These are phyloP conservation scores for Ascocoryne sarcoides DNA, from an alignment of 2,329 filamentous ascomycete species.

Conservation along the genomic window DNA sequence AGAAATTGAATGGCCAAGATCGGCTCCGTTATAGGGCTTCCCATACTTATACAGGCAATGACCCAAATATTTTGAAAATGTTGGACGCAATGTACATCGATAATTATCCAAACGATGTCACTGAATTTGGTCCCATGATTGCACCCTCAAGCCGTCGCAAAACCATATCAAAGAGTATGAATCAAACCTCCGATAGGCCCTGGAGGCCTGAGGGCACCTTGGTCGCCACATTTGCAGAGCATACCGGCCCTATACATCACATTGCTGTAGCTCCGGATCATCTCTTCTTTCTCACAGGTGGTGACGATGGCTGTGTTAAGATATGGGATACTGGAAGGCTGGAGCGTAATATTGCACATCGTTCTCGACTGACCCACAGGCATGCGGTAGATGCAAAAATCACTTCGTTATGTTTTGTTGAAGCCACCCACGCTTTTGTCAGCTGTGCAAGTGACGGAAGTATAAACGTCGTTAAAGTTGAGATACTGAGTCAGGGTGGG, in stretches of 20 bases:
- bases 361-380: slow-evolving; percentile 76
- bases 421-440: slow-evolving; percentile 88
- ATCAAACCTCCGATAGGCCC: slow-evolving; percentile 38
- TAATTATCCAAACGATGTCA: slow-evolving; percentile 56
- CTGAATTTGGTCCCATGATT: slow-evolving; percentile 72
- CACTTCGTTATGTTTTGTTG: slow-evolving; percentile 79
- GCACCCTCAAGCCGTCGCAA: slow-evolving; percentile 55
- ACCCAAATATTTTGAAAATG: slow-evolving; percentile 59
- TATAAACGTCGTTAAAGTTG: slow-evolving; percentile 72
- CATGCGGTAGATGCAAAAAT: slow-evolving; percentile 66
- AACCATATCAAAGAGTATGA: slow-evolving; percentile 31
- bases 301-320: slow-evolving; percentile 83
- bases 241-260: slow-evolving; percentile 72
- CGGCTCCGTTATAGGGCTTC: slow-evolving; percentile 47
- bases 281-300: slow-evolving; percentile 86
- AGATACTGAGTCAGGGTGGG: slow-evolving; percentile 45
- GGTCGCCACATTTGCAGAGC: slow-evolving; percentile 83
- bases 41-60: slow-evolving; percentile 80
- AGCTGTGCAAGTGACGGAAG: slow-evolving; percentile 86
- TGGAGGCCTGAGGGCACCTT: slow-evolving; percentile 83
- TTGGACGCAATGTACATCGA: slow-evolving; percentile 78
- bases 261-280: slow-evolving; percentile 82
- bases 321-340: slow-evolving; percentile 88
- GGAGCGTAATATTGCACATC: slow-evolving; percentile 83
- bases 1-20: slow-evolving; percentile 29